Evolutionary conservation across 129 eudicot species (phyloP).

Genomic region (Arctium minus): DNA sequence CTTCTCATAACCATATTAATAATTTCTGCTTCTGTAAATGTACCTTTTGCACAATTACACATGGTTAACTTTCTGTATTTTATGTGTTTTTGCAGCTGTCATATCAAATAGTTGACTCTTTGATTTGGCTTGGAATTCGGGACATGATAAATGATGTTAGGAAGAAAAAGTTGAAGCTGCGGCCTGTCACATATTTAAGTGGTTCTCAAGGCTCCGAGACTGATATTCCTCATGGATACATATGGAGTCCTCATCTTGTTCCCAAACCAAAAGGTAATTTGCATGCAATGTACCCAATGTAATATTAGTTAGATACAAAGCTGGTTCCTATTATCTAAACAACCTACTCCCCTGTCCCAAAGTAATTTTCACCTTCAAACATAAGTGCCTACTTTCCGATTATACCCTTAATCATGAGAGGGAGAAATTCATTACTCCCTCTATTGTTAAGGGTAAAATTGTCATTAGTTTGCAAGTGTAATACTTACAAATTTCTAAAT

Average conservation of each 20-base stretch:
- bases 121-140: conserved; percentile 97
- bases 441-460: not conserved
- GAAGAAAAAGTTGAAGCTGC: conserved; percentile 84
- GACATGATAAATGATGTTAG: conserved; percentile 97
- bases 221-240: conserved; percentile 89
- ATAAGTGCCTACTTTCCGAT: not conserved
- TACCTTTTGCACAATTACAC: not conserved
- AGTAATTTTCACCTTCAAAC: not conserved
- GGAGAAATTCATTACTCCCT: not conserved
- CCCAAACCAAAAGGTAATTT: conserved; percentile 96
- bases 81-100: conserved; percentile 76
- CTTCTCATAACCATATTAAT: not conserved
- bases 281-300: not conserved
- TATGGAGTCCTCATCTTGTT: conserved; percentile 99
- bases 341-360: not conserved
- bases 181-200: conserved; percentile 95
- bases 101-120: conserved; percentile 94
- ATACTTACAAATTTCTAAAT: not conserved
- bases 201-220: conserved; percentile 90
- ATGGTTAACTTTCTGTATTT: not conserved
- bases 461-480: not conserved
- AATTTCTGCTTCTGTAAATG: not conserved
- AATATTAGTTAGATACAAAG: conserved; percentile 14
- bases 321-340: not conserved
- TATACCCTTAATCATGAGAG: not conserved